These are phyloP conservation scores for Monosporozyma aerobia DNA, from an alignment of 805 yeast genomes.

Conservation along the genomic window DNA sequence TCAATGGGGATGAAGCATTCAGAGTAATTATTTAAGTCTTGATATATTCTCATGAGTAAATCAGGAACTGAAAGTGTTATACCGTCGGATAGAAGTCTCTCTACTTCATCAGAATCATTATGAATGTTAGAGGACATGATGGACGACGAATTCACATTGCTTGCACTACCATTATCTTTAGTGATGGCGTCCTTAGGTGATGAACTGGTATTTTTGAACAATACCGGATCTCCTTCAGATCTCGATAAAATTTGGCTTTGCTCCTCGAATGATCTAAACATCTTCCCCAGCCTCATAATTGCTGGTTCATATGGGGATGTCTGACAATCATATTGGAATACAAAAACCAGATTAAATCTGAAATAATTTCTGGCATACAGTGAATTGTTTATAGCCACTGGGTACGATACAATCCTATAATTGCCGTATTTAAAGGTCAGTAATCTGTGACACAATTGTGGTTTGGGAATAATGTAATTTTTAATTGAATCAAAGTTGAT, in stretches of 20 bases:
- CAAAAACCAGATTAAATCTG: constrained; percentile 87
- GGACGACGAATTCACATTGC: not conserved
- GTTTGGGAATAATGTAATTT: constrained; percentile 89
- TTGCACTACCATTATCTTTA: not conserved
- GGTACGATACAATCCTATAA: constrained; percentile 74
- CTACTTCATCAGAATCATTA: constrained; percentile 6
- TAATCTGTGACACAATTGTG: constrained; percentile 75
- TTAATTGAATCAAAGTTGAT: constrained; percentile 75
- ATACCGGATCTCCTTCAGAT: constrained; percentile 34
- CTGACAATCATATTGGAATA: constrained; percentile 74
- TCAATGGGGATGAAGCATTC: constrained; percentile 94
- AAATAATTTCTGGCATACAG: constrained; percentile 85
- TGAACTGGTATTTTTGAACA: constrained; percentile 9
- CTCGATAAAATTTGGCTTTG: constrained; percentile 69
- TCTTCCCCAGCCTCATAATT: constrained; percentile 71
- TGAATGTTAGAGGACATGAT: constrained; percentile 3
- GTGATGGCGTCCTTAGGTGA: not conserved
- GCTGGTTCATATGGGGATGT: constrained; percentile 82
- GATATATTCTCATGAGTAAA: constrained; percentile 80
- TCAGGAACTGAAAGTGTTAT: constrained; percentile 48
- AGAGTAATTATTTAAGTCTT: constrained; percentile 88
- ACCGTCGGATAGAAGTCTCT: not conserved
- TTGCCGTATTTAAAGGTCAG: constrained; percentile 63
- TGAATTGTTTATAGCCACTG: constrained; percentile 68
- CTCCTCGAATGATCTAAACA: constrained; percentile 86